Evolutionary conservation across 208 protist species (phyloP).

Genomic region (Trypanosoma mega): DNA sequence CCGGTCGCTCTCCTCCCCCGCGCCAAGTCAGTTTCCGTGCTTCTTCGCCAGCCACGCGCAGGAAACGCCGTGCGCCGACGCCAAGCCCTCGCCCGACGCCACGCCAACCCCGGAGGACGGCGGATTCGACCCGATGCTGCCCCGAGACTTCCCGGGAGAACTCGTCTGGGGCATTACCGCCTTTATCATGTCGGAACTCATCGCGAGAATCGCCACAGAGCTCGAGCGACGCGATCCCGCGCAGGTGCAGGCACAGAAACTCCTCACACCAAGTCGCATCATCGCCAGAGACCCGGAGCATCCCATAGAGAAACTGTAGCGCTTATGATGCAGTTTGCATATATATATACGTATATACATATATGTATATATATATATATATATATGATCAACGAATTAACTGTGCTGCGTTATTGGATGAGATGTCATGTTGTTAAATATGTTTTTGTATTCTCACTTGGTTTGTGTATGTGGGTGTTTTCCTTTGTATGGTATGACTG

Average conservation of each 20-base stretch:
- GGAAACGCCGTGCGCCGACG: constrained; percentile 17
- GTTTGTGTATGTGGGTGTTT: too few species aligned
- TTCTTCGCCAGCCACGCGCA: constrained; percentile 73
- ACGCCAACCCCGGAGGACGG: constrained; percentile 37
- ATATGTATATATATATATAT: constrained; percentile 14
- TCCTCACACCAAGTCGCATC: constrained; percentile 38
- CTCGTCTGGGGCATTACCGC: constrained; percentile 84
- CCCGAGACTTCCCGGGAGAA: constrained; percentile 70
- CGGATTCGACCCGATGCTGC: constrained; percentile 49
- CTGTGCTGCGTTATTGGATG: too few species aligned
- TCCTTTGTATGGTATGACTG: too few species aligned
- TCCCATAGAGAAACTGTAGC: constrained; percentile 10
- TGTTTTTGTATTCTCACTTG: too few species aligned
- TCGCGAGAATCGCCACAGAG: constrained; percentile 47
- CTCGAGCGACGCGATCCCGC: constrained; percentile 24
- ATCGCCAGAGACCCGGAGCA: constrained; percentile 34
- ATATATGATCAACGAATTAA: not conserved
- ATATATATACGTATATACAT: too few species aligned
- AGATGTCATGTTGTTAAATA: too few species aligned
- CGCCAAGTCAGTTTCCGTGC: constrained; percentile 71
- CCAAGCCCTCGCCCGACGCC: constrained; percentile 25
- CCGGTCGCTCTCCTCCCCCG: constrained; percentile 21
- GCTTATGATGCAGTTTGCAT: too few species aligned
- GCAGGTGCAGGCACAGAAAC: constrained; percentile 1
- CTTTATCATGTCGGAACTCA: constrained; percentile 71